Evolutionary conservation across 2,329 filamentous ascomycete species (phyloP), one percentile per base, ranked within the genome.

Genomic region (Cladorrhinum sp.): DNA sequence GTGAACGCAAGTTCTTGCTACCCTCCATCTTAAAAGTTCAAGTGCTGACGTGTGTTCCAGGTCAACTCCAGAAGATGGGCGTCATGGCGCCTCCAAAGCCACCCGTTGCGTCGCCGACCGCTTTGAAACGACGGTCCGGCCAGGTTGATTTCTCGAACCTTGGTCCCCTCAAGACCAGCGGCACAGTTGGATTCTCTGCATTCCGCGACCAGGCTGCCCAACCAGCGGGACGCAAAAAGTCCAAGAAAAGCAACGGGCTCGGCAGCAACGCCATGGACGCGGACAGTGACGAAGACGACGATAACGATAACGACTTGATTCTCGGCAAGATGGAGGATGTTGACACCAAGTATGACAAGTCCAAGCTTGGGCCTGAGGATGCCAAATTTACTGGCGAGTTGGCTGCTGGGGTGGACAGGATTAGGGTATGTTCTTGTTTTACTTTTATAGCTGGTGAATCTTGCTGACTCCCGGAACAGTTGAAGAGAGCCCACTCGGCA

Each of bases 1-100:
- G 95, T 73, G 91, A 96, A 73, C 89, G 94, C 96, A 81, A 80
- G 92, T 86, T 9, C n/a, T 46, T 50, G 53, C 20, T 2, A 12
- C n/a, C 18, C n/a, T 39, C 12, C 28, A n/a, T 10, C 18, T 20
- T 26, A 9, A 65, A 10, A 33, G 16, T 51, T 58, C 36, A 24
- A n/a, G 46, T 52, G 20, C 70, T 75, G 57, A 66, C 56, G 24
- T 59, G 26, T 1, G 2, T 18, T 12, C 6, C 66, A 96, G 92
- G 92, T 57, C 95, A 99, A 87, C 81, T 99, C 55, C 89, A 93
- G 71, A 99, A 98, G 76, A 96, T 99, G 88, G 94, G 94, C 39
- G 91, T 99, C 39, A 76, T 96, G 28, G 83, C 87, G 49, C 82
- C 87, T 8, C 75, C 85, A 3, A 94, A 92, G 73, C 75, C 82